Evolutionary conservation across 768 basidiomycete species (phyloP), one percentile per base, ranked within the genome.

Genomic region (Boletus huronensis): DNA sequence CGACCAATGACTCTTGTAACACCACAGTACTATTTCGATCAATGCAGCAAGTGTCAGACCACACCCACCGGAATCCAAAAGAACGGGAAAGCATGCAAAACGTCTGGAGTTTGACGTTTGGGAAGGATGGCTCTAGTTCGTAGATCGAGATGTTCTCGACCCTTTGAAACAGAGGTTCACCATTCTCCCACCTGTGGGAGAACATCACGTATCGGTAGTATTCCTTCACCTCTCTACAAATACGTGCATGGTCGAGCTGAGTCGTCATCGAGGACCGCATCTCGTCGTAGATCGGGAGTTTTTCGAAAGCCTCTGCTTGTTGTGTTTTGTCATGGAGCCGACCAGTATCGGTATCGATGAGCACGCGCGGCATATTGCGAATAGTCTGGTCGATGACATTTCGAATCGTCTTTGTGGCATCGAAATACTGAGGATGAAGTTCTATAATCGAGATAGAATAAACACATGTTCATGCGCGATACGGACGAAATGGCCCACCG

Each of bases 21-120:
- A 54, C 48, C 13, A 50, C 46, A 0, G 39, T 47, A 19, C 48
- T 6, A 1, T 14, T 8, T 17, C 36, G n/a, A 5, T 60, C 40
- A 0, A 61, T 21, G 19, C 60, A 60, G 19, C 52, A 61, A 1
- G 61, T 63, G 19, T 63, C 61, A 0, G 38, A 34, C 61, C 62
- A 63, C 23, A 48, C 61, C 62, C 61, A 63, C 11, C 4, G 25
- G 19, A 57, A 63, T 0, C 55, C 52, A 17, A 56, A 36, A 19
- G 50, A 44, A 3, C 48, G 41, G 0, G 6, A 34, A 6, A 59
- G 44, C 0, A 6, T 3, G 16, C 58, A 63, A 17, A 63, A 57
- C 1, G 2, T 34, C 21, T 41, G 35, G 16, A 64, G 19, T 25
- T 64, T 64, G 50, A 6, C 16, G 13, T 54, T 45, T 3, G 44